Evolutionary conservation across 345 rosid genomes (phyloP).

Genomic region (Stellera chamaejasme): DNA sequence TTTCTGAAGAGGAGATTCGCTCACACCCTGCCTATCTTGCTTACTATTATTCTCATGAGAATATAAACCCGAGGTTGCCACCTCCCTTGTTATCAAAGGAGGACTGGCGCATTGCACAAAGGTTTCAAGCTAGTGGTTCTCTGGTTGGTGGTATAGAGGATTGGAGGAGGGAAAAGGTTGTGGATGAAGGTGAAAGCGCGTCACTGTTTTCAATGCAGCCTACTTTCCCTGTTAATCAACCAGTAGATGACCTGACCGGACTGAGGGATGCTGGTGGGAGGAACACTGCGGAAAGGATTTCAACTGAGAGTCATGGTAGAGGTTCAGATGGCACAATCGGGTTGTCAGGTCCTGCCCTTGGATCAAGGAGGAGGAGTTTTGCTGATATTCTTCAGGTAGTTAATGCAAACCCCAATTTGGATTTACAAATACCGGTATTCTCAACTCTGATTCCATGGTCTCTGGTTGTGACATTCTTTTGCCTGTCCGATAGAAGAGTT

Average conservation of each 20-base stretch:
- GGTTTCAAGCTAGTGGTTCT: constrained; percentile 62
- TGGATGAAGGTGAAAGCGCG: constrained; percentile 27
- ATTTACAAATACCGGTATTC: background rate
- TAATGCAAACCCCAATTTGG: constrained; percentile 1
- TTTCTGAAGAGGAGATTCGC: constrained; percentile 74
- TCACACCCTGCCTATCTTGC: constrained; percentile 75
- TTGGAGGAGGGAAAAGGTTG: constrained; percentile 37
- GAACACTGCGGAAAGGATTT: constrained; percentile 28
- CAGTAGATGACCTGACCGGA: constrained; percentile 57
- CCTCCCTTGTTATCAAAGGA: constrained; percentile 82
- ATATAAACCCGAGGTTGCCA: constrained; percentile 75
- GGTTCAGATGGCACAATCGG: constrained; percentile 31
- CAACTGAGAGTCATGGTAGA: constrained; percentile 42
- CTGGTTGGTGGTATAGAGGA: constrained; percentile 45
- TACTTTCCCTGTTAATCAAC: constrained; percentile 45
- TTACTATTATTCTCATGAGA: constrained; percentile 70
- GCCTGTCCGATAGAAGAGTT: background rate
- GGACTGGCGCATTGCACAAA: constrained; percentile 82
- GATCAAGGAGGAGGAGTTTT: constrained; percentile 83
- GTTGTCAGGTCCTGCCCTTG: constrained; percentile 41
- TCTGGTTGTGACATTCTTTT: background rate
- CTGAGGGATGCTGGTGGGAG: constrained; percentile 46
- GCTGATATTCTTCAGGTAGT: constrained; percentile 93
- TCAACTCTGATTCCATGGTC: background rate
- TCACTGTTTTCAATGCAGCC: constrained; percentile 80